Conservation (phyloP, 179 eudicot species). For the Beta lomatogona region DNA sequence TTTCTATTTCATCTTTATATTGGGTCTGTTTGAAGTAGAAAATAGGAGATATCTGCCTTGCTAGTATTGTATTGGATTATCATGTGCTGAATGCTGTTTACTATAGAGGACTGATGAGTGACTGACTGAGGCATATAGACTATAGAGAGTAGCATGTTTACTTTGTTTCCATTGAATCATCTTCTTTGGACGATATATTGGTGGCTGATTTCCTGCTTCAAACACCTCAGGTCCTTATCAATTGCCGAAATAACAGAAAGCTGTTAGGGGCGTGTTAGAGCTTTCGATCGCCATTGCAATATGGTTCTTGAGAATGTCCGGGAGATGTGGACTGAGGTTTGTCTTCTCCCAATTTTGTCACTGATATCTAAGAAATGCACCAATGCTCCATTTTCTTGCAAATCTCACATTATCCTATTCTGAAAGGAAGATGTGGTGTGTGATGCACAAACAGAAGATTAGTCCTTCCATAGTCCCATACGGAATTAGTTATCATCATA, state of each 20-base stretch:
- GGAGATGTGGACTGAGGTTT: constrained; percentile 97
- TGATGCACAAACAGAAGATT: too few species aligned
- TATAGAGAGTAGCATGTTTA: not conserved
- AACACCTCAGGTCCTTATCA: constrained; percentile 67
- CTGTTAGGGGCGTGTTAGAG: constrained; percentile 90
- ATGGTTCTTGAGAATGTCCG: constrained; percentile 95
- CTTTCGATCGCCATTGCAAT: constrained; percentile 95
- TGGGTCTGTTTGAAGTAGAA: too few species aligned
- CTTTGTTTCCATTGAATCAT: not conserved
- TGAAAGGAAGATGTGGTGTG: not conserved
- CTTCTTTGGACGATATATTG: not conserved
- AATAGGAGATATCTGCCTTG: too few species aligned
- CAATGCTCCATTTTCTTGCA: too few species aligned
- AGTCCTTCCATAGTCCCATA: too few species aligned
- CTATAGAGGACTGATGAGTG: too few species aligned
- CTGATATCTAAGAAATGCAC: too few species aligned
- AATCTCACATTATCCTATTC: not conserved
- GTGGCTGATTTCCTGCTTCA: not conserved
- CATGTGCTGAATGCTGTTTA: too few species aligned
- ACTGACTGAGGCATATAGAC: too few species aligned
- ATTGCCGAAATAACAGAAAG: constrained; percentile 89
- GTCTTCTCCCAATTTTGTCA: constrained; percentile 17
- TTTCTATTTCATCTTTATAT: not conserved
- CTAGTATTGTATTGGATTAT: too few species aligned
- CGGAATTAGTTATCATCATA: too few species aligned